Evolutionary conservation across 345 rosid genomes (phyloP), one percentile per base, ranked within the genome.

Genomic region (Acer negundo): DNA sequence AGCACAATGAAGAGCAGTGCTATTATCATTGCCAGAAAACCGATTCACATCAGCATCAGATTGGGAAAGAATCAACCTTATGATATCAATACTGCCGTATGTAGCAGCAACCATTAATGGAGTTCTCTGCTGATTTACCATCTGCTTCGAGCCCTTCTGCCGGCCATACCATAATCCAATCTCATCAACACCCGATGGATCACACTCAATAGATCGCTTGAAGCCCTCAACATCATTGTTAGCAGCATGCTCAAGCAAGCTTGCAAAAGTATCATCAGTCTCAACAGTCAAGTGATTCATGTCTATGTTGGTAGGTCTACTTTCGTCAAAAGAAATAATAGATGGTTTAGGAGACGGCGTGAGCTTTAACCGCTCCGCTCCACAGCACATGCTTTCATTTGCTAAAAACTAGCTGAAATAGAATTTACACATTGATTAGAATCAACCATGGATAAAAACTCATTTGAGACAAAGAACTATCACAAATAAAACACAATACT

Each of bases 51-150:
- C 93, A 58, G 90, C 94, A 79, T 84, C 93, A 0, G 94, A 89
- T 77, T 83, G 77, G 40, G 93, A 89, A 26, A 95, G 87, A 74
- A 95, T 91, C 70, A 91, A 77, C 72, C 83, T 93, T 31, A 93
- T 86, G 40, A 92, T 92, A 73, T 91, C 98, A 11, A 90, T 70
- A 65, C 97, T 92, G 26, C 99, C 99, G 63, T 89, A 95, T 6
- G 92, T 92, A 42, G 99, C 91, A 76, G 99, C 95, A 31, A 95
- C 98, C 99, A 95, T 95, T 78, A 95, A 84, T 2, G 98, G 97
- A 13, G 97, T 95, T 62, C 97, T 86, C 59, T 89, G 89, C 55
- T 90, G 88, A 77, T 90, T 91, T 74, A 93, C 91, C 97, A 95
- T 92, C 84, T 86, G 83, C 80, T 93, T 95, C 0, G 92, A 88